Evolutionary conservation across 2,329 filamentous ascomycete genomes (phyloP).

Genomic region (Nigrospora oryzae): DNA sequence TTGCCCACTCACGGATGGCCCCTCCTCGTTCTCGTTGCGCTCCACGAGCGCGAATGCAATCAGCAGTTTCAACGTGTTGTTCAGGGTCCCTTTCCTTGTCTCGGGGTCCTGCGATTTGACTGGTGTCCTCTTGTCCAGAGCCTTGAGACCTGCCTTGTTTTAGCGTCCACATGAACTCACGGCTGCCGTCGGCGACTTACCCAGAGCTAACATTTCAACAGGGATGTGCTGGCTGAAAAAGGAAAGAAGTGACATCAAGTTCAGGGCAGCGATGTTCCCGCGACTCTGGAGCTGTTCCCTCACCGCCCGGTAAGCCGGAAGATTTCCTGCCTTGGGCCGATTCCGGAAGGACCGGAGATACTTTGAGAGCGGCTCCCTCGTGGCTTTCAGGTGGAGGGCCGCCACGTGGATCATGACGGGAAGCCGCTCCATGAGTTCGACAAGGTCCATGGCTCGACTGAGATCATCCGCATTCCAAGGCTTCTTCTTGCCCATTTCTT

Average conservation of each 20-base stretch:
- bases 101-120: slow-evolving; percentile 33
- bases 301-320: slow-evolving; percentile 39
- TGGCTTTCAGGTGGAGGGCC: slow-evolving; percentile 51
- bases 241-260: slow-evolving; percentile 55
- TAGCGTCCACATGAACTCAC: slow-evolving; percentile 2
- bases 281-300: slow-evolving; percentile 38
- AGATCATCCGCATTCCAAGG: slow-evolving; percentile 46
- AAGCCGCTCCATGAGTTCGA: slow-evolving; percentile 54
- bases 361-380: slow-evolving; percentile 50
- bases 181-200: slow-evolving; percentile 20
- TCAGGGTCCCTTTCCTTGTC: slow-evolving; percentile 26
- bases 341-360: slow-evolving; percentile 51
- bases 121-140: slow-evolving; percentile 34
- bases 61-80: slow-evolving; percentile 39
- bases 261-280: slow-evolving; percentile 45
- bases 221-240: slow-evolving; percentile 60
- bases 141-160: slow-evolving; percentile 27
- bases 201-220: slow-evolving; percentile 55
- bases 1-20: slow-evolving; percentile 30
- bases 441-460: slow-evolving; percentile 50
- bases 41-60: slow-evolving; percentile 45
- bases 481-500: slow-evolving; percentile 50
- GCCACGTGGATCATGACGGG: slow-evolving; percentile 62
- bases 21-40: slow-evolving; percentile 35
- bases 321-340: slow-evolving; percentile 42